phyloP scores from a whole-genome alignment of 805 yeast genomes.

The Lipomyces sp. region DNA sequence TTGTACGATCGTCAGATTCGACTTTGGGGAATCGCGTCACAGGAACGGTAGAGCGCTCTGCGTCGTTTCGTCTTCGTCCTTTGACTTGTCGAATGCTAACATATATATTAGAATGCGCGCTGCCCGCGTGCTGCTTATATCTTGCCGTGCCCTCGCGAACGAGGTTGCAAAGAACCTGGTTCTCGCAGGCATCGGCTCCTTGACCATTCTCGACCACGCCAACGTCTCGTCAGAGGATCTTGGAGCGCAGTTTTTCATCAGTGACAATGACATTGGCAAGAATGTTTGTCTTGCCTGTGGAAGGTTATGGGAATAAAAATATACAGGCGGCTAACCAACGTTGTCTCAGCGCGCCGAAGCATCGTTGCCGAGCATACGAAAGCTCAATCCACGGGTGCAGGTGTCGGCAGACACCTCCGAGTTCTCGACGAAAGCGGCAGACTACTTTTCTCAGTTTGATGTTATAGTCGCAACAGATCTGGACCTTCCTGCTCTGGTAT shows the following conservation, averaged over 20 bases:
- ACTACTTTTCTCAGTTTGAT: constrained; percentile 56
- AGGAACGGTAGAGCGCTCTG: constrained; percentile 43
- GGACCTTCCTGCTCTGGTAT: constrained; percentile 39
- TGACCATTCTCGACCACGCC: constrained; percentile 65
- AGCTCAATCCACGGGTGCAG: constrained; percentile 76
- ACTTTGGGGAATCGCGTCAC: constrained; percentile 95
- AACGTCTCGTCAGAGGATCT: constrained; percentile 58
- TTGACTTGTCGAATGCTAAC: not conserved
- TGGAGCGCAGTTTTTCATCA: constrained; percentile 70
- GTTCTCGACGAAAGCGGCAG: constrained; percentile 32
- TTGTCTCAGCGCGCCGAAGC: constrained; percentile 60
- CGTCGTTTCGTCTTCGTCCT: too few relatives aligned
- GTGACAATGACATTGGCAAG: constrained; percentile 53
- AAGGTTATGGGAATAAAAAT: not conserved
- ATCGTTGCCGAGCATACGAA: constrained; percentile 55
- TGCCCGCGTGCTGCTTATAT: constrained; percentile 66
- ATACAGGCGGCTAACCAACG: too few relatives aligned
- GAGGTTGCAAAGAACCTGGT: constrained; percentile 83
- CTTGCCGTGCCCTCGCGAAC: constrained; percentile 72
- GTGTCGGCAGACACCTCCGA: constrained; percentile 43
- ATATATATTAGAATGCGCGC: constrained; percentile 50
- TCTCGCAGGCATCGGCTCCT: constrained; percentile 79
- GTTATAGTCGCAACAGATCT: constrained; percentile 75
- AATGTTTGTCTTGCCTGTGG: constrained; percentile 16
- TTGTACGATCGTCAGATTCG: constrained; percentile 92